phyloP scores from a whole-genome alignment of 2,329 filamentous ascomycete genomes.

The Alternaria alternata region DNA sequence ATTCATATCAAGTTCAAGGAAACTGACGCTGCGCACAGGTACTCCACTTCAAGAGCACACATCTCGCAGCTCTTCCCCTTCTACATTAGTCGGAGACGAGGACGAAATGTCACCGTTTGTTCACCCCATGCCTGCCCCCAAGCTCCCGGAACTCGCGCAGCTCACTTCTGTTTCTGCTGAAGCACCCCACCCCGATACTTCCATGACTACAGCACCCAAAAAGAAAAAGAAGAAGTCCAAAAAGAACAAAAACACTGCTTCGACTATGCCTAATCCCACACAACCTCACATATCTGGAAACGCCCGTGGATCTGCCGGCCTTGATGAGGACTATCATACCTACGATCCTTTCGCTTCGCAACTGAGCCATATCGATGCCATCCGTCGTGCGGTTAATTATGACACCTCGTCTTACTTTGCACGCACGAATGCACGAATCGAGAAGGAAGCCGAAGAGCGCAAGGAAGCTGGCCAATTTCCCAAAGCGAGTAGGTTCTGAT shows the following conservation, averaged over 20 bases:
- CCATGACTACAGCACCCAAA: conserved; percentile 8
- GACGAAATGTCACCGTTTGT: neutral
- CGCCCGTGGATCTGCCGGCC: neutral
- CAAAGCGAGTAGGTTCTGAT: neutral
- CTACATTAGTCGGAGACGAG: conserved; percentile 13
- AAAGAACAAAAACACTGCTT: conserved; percentile 53
- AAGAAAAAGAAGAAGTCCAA: conserved; percentile 38
- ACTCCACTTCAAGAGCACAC: neutral
- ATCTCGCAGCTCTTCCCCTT: conserved; percentile 9
- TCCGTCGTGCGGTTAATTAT: conserved; percentile 7
- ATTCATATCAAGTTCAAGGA: neutral
- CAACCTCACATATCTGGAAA: neutral
- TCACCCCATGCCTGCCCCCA: conserved; percentile 3
- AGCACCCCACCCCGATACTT: neutral
- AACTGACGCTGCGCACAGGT: neutral
- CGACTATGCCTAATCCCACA: neutral
- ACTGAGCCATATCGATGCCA: conserved; percentile 21
- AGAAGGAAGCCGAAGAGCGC: neutral
- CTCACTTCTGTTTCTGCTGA: neutral
- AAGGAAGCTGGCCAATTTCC: neutral
- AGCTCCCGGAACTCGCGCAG: neutral
- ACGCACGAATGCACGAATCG: conserved; percentile 10
- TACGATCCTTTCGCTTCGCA: conserved; percentile 20
- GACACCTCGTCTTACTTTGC: conserved; percentile 16
- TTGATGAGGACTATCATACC: neutral